A percentile compares a stretch with the other conserved stretches of the same genome.
phyloP scores from a whole-genome alignment of 768 basidiomycete species.

The Dioszegia crocea region DNA sequence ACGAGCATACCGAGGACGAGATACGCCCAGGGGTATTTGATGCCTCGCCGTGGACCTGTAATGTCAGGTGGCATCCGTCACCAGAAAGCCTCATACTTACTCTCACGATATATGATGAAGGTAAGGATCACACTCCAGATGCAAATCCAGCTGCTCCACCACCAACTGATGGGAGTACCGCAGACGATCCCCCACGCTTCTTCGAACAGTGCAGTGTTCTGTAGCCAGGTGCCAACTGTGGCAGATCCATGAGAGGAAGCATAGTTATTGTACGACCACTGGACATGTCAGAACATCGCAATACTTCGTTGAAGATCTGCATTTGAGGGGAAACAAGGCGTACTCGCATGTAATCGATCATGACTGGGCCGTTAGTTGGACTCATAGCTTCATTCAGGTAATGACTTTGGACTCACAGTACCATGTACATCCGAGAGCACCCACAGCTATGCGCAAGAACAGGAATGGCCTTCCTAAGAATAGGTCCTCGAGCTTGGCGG shows the following conservation, averaged over 20 bases:
- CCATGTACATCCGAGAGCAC: constrained; percentile 54
- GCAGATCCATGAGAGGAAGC: constrained; percentile 35
- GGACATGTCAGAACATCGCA: too few relatives aligned
- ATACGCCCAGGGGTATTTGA: constrained; percentile 62
- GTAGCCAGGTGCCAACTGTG: constrained; percentile 56
- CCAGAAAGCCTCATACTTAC: constrained; percentile 46
- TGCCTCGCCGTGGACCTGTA: constrained; percentile 48
- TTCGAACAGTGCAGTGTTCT: constrained; percentile 59
- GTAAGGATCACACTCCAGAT: constrained; percentile 41
- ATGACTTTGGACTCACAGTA: constrained; percentile 52
- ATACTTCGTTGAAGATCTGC: not conserved
- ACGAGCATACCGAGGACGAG: constrained; percentile 71
- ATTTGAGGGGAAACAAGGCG: constrained; percentile 14
- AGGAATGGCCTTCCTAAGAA: constrained; percentile 43
- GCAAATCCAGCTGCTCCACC: constrained; percentile 57
- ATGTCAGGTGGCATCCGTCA: not conserved
- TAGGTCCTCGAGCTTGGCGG: constrained; percentile 16
- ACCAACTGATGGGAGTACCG: constrained; percentile 58
- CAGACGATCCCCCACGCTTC: constrained; percentile 58
- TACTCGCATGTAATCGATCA: constrained; percentile 55
- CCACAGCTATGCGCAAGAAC: constrained; percentile 50
- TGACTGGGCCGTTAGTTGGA: constrained; percentile 48
- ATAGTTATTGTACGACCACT: constrained; percentile 61
- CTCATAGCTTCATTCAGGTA: not conserved
- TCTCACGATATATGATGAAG: constrained; percentile 50